Base-by-base conservation (phyloP, 768 basidiomycete genomes). In the Antrodiella citrinella region DNA sequence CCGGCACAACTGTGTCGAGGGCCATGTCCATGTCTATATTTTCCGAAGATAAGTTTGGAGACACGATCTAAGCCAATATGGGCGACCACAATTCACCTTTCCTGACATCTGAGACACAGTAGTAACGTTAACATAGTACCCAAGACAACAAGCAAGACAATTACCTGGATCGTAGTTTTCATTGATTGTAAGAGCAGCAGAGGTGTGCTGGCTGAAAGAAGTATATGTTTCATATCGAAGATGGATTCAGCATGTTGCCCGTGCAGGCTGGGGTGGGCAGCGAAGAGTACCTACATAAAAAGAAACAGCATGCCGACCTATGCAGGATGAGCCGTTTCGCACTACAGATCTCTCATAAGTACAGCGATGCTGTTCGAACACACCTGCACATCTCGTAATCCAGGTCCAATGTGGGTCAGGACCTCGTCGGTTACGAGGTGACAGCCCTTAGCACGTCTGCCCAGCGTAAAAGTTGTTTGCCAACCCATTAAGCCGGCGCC, bases 21-120 rank as follows among this genome's bases (percentile, higher is more conserved):
- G 90, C 89, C 90, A 94, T 95, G 59, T 90, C 83, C 92, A 96
- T 94, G 62, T 96, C 93, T 88, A 52, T 51, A 20, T 13, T 25
- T 69, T 45, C 69, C 61, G 42, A 4, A 41, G 25, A 42, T 39
- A n/a, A 10, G 10, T 10, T 26, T 12, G 45, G 41, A 1, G 12
- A 26, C 13, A 20, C n/a, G 19, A 38, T 38, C 10, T 18, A 38
- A 10, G 35, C 10, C 35, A 10, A 38, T 10, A 38, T 18, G 35
- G 35, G 10, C 35, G 10, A 38, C n/a, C n/a, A n/a, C 43, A 49
- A 52, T 52, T 38, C 52, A 72, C 71, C 75, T 69, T 62, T 64
- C 41, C 77, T 68, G 47, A 75, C 72, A 62, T 74, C 72, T 73
- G 56, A 47, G 26, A 18, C 39, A 18, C 23, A 52, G 30, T 7